These are phyloP conservation scores for Sclerotinia borealis DNA, from an alignment of 2,329 filamentous ascomycete genomes.

Conservation along the genomic window DNA sequence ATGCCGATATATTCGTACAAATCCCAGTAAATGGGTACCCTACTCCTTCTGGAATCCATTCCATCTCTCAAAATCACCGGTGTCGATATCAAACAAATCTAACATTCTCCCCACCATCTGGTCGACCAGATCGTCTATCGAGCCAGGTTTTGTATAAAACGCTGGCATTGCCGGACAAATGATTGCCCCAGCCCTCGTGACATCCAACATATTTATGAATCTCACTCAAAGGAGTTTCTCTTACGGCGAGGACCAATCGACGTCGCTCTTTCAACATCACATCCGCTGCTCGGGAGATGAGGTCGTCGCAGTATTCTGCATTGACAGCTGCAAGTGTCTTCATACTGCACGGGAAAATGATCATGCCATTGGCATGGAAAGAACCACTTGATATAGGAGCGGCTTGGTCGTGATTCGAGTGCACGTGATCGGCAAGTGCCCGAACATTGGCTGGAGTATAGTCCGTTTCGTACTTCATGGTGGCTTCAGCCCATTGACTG, in stretches of 20 bases:
- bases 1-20: not conserved
- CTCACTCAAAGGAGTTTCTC: slow-evolving; percentile 42
- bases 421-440: slow-evolving; percentile 35
- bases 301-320: slow-evolving; percentile 39
- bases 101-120: not conserved
- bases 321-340: slow-evolving; percentile 42
- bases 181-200: slow-evolving; percentile 36
- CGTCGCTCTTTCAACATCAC: slow-evolving; percentile 42
- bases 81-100: not conserved
- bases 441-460: slow-evolving; percentile 35
- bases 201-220: slow-evolving; percentile 43
- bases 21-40: not conserved
- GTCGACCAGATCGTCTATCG: not conserved
- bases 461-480: slow-evolving; percentile 42
- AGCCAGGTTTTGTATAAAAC: not conserved
- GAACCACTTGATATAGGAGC: slow-evolving; percentile 42
- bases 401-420: slow-evolving; percentile 40
- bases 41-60: slow-evolving; percentile 14
- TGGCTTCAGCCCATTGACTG: slow-evolving; percentile 43
- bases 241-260: slow-evolving; percentile 35
- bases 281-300: slow-evolving; percentile 41
- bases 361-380: slow-evolving; percentile 42
- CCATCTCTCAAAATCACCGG: not conserved
- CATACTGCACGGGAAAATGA: slow-evolving; percentile 43
- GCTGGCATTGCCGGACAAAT: slow-evolving; percentile 34